Evolutionary conservation across 179 eudicot species (phyloP), one percentile per base, ranked within the genome.

Genomic region (Nepenthes alata): DNA sequence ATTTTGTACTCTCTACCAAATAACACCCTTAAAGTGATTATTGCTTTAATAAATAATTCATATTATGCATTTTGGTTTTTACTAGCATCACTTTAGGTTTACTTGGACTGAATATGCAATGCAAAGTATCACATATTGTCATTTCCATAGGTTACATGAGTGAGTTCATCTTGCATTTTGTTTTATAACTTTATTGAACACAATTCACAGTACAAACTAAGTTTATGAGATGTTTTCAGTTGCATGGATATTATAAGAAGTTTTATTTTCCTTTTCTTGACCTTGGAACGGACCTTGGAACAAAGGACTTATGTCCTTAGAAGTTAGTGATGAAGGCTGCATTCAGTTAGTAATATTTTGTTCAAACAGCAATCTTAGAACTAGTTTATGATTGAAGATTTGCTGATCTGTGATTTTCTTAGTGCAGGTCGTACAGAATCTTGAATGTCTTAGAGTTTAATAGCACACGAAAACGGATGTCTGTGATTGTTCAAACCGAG

Each of bases 391-490:
- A 74, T 34, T 47, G 35, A 58, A 16, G n/a, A 25, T 66, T 59
- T 55, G 15, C 35, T 54, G 2, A 41, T 25, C 45, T 61, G 25
- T 45, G 41, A 34, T 41, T 41, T 41, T 41, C 8, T 41, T 41
- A 4, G 5, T 58, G 53, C 73, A 78, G 81, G 72, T 71, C 73
- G 37, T 85, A 74, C 60, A 73, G 65, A 53, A 69, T 85, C 62
- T 47, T 85, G 69, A 72, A 76, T 58, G 77, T 85, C 52, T 70
- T 87, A 45, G 95, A 87, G 76, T 87, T 87, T 69, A 85, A 79
- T 56, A 85, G 91, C 69, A 69, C 86, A 7, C 63, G 90, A 65
- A 85, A 85, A 69, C 68, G 87, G 63, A 85, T 85, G 90, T 82
- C 90, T 1, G 90, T 85, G 49, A 76, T 85, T 52, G 83, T 90